Evolutionary conservation across 208 protist species (phyloP).

Genomic region (Acanthamoeba culbertsoni): DNA sequence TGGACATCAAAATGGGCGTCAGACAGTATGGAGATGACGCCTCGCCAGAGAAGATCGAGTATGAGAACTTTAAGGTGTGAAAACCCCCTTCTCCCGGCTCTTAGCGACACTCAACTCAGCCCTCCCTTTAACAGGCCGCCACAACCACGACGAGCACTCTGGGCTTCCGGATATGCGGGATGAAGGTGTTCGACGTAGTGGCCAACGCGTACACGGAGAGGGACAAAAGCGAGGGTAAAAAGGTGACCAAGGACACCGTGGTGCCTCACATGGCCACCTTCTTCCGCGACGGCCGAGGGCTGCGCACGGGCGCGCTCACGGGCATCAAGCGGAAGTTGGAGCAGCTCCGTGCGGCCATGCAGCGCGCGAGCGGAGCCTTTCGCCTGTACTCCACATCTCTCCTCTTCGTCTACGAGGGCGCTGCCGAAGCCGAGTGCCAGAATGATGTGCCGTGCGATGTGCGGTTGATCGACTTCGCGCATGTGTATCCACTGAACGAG

Average conservation of each 20-base stretch:
- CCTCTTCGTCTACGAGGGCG: slow-evolving; percentile 27
- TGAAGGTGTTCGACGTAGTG: neutral
- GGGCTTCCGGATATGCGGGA: neutral
- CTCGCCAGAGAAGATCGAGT: slow-evolving; percentile 9
- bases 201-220: neutral
- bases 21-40: neutral
- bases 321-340: neutral
- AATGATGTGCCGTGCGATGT: neutral
- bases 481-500: neutral
- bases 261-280: neutral
- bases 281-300: slow-evolving; percentile 6
- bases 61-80: neutral
- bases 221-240: neutral
- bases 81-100: too few relatives aligned
- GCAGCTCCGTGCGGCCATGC: neutral
- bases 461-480: slow-evolving; percentile 10
- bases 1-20: slow-evolving; percentile 37
- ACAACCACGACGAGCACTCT: slow-evolving; percentile 10
- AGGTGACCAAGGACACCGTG: neutral
- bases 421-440: neutral
- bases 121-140: neutral
- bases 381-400: slow-evolving; percentile 8
- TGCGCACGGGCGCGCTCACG: neutral
- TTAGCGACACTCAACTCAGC: too few relatives aligned
- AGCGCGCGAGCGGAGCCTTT: neutral